Base-by-base conservation (phyloP, 2,329 filamentous ascomycete species). In the Penicillium sp. region DNA sequence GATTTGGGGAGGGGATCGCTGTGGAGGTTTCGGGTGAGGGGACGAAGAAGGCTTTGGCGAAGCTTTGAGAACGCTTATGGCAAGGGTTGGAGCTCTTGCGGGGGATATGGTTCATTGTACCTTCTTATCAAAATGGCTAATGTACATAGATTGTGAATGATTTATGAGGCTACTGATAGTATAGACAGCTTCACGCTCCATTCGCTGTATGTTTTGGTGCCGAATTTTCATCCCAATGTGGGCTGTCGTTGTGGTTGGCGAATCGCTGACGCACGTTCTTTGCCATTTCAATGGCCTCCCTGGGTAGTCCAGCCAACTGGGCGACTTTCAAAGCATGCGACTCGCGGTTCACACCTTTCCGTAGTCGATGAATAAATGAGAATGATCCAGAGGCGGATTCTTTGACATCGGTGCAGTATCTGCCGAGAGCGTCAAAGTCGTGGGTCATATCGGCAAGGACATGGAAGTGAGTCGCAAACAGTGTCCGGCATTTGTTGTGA, bases 381-480 rank as follows among this genome's bases (percentile, higher is more conserved):
- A 96, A 98, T 0, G 66, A 69, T 1, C 82, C 82, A 1, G 81
- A 79, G 0, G 75, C 60, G 44, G 86, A 83, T 64, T 96, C 90
- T 21, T 83, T 77, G 8, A 98, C 81, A 69, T 96, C 88, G 0
- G 93, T 97, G 67, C 91, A 97, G 67, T 91, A 96, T 59, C 81
- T 81, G 33, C 80, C 85, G 44, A 95, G 72, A 33, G 72, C 66
- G 17, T 77, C 70, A 52, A 81, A 75, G 6, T 75, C 73, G 6
- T 66, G 67, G 0, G 85, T 87, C 73, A 94, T 79, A 63, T 95
- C 89, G 2, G 85, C 85, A 6, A 98, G 74, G 3, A 71, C 75
- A 68, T 98, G 91, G 63, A 97, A 98, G 69, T 98, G 93, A 15
- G 93, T 97, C 1, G 93, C 93, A 67, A 98, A 98, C 37, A 98